Evolutionary conservation across 2,329 filamentous ascomycete genomes (phyloP).

Genomic region (Decorospora gaudefroyi): DNA sequence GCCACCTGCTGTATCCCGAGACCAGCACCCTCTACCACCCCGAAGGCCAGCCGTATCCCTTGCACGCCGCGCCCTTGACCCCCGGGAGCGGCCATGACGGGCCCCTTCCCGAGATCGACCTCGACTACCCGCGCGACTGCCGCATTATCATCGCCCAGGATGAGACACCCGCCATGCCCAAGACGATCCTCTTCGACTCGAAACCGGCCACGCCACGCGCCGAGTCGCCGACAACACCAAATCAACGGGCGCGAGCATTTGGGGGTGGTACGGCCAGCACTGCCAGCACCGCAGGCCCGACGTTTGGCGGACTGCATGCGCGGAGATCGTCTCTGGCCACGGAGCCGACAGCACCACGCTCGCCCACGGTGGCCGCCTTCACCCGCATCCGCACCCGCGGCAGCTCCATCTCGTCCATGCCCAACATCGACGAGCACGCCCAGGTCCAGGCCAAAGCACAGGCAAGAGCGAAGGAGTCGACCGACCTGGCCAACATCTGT

Average conservation of each 20-base stretch:
- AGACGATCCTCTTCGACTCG: conserved; percentile 51
- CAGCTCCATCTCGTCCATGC: conserved; percentile 50
- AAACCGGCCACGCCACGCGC: conserved; percentile 43
- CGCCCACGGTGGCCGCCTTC: conserved; percentile 45
- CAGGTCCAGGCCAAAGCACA: conserved; percentile 39
- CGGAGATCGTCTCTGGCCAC: conserved; percentile 44
- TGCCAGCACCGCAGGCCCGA: conserved; percentile 29
- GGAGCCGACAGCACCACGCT: conserved; percentile 39
- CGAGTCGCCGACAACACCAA: conserved; percentile 36
- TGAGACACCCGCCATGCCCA: conserved; percentile 43
- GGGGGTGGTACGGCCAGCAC: conserved; percentile 17
- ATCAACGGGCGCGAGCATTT: conserved; percentile 33
- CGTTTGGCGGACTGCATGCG: conserved; percentile 41
- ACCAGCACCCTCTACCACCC: conserved; percentile 42
- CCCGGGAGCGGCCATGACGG: conserved; percentile 44
- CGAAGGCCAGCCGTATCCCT: conserved; percentile 45
- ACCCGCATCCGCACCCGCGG: conserved; percentile 46
- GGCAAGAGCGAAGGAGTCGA: conserved; percentile 62
- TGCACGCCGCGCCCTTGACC: conserved; percentile 36
- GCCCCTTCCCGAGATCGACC: conserved; percentile 48
- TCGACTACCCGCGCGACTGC: conserved; percentile 49
- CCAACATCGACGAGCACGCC: conserved; percentile 49
- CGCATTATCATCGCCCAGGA: conserved; percentile 53
- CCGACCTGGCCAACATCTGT: conserved; percentile 72
- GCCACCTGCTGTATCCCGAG: conserved; percentile 50